Evolutionary conservation across 2,329 filamentous ascomycete species (phyloP).

Genomic region (Alternaria sp.): DNA sequence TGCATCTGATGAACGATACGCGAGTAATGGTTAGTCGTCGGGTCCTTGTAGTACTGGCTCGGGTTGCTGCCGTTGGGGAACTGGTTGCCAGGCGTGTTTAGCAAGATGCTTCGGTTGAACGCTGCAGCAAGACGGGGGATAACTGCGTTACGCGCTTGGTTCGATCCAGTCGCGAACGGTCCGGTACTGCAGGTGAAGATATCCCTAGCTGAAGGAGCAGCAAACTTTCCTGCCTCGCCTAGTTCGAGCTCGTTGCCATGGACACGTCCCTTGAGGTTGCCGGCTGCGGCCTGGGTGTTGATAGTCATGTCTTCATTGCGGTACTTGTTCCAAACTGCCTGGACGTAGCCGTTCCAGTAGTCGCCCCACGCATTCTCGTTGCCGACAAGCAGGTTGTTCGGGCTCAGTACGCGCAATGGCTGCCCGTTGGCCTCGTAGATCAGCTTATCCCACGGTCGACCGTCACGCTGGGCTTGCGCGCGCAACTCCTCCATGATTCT

Average conservation of each 20-base stretch:
- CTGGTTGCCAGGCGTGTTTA: conserved; percentile 51
- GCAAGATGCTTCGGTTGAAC: conserved; percentile 74
- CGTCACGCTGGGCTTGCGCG: conserved; percentile 63
- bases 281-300: conserved; percentile 68
- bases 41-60: conserved; percentile 43
- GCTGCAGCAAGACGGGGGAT: conserved; percentile 77
- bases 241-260: conserved; percentile 51
- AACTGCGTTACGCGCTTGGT: conserved; percentile 60
- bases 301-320: conserved; percentile 57
- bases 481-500: conserved; percentile 61
- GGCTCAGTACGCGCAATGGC: conserved; percentile 51
- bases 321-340: conserved; percentile 60
- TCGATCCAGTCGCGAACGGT: conserved; percentile 59
- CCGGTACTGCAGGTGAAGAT: conserved; percentile 72
- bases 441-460: conserved; percentile 66
- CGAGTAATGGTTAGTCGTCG: conserved; percentile 62
- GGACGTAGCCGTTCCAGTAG: conserved; percentile 61
- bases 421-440: conserved; percentile 52
- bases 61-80: conserved; percentile 47
- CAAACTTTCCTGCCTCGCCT: conserved; percentile 56
- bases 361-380: conserved; percentile 56
- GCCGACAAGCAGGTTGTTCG: conserved; percentile 55
- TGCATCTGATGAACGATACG: conserved; percentile 67
- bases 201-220: conserved; percentile 63
- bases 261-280: conserved; percentile 61